phyloP scores from a whole-genome alignment of 2,329 filamentous ascomycete genomes.

The Ilyonectria mors-panacis region DNA sequence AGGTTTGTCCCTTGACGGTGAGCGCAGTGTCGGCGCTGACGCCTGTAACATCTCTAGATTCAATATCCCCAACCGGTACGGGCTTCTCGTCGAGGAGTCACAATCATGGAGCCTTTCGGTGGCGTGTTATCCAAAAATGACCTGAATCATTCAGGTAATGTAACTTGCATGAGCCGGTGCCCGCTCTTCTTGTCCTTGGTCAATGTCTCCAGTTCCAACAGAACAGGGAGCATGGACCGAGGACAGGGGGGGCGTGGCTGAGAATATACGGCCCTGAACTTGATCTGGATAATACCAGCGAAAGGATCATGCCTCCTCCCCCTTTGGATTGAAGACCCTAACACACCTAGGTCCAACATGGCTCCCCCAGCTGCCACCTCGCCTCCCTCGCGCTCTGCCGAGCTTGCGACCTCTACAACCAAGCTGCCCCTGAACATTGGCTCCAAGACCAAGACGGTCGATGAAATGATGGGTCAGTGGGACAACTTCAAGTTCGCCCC shows the following conservation, averaged over 20 bases:
- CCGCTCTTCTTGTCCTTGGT: conserved; percentile 42
- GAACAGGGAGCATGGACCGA: neutral
- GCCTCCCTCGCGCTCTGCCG: conserved; percentile 65
- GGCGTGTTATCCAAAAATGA: conserved; percentile 56
- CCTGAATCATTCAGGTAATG: conserved; percentile 59
- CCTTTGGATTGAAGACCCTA: conserved; percentile 51
- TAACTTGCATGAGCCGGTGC: conserved; percentile 77
- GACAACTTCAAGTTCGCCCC: conserved; percentile 85
- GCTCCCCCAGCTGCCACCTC: conserved; percentile 82
- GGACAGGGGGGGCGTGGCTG: conserved; percentile 61
- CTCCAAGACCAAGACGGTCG: conserved; percentile 48
- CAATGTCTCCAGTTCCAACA: neutral
- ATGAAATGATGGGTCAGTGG: conserved; percentile 80
- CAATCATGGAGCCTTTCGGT: conserved; percentile 54
- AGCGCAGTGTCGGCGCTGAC: conserved; percentile 35
- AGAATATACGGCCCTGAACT: conserved; percentile 95
- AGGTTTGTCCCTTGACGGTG: conserved; percentile 39
- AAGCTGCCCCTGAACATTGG: conserved; percentile 53
- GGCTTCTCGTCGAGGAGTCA: conserved; percentile 36
- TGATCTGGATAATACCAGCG: conserved; percentile 99
- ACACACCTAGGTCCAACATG: conserved; percentile 62
- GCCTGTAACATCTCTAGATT: conserved; percentile 43
- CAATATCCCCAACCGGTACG: conserved; percentile 46
- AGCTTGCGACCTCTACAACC: conserved; percentile 56
- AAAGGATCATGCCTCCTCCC: conserved; percentile 93